Evolutionary conservation across 129 eudicot species (phyloP), one percentile per base, ranked within the genome.

Genomic region (Kitagawia praeruptora): DNA sequence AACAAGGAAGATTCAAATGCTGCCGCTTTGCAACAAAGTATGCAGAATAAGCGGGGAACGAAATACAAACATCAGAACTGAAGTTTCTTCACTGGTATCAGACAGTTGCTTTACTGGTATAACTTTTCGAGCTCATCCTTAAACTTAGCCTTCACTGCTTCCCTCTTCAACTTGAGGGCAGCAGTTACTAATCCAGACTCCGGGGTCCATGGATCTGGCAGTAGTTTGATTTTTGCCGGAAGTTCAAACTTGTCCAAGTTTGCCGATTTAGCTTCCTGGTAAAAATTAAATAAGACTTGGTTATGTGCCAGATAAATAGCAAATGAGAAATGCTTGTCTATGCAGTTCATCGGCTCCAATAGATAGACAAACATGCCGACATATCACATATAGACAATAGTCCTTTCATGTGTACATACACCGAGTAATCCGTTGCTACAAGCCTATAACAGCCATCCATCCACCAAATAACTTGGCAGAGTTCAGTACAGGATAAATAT

Each of bases 161-260:
- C 98, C 87, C 98, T 87, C 87, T 91, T 94, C 63, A 94, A 81
- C 83, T 94, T 94, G 23, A 94, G 90, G 45, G 98, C 98, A 37
- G 97, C 96, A 72, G 97, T 94, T 41, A 94, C 98, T 77, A 94
- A 82, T 77, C 98, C 98, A 6, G 98, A 88, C 80, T 94, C 98
- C 25, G 96, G 97, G 49, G 98, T 91, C 97, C 98, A 91, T 11
- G 93, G 89, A 15, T 94, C 98, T 7, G 96, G 83, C 84, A 91
- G 46, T 85, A 94, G 80, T 78, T 90, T 87, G 15, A 94, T 91
- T 88, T 94, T 94, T 77, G 98, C 90, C 2, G 98, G 97, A 25
- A 82, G 37, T 84, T 94, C 97, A 80, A 95, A 92, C 83, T 92
- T 95, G 84, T 95, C 97, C 83, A 95, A 66, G 78, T 86, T 95